These are phyloP conservation scores for Arachnomyces sp. DNA, from an alignment of 2,329 filamentous ascomycete genomes.

Conservation along the genomic window DNA sequence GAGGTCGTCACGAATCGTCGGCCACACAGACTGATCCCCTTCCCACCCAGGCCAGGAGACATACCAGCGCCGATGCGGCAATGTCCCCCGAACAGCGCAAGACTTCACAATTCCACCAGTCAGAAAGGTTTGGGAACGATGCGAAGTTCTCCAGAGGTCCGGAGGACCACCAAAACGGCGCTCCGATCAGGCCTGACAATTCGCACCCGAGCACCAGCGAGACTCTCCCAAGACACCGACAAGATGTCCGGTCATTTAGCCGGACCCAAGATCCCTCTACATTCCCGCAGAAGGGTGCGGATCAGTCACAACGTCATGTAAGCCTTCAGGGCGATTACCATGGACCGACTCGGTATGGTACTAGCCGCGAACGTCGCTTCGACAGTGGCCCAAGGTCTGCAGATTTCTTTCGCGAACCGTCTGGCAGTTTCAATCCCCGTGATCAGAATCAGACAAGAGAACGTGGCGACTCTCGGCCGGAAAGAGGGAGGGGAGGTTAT, in stretches of 20 bases:
- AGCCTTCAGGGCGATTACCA: constrained; percentile 27
- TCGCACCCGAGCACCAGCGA: constrained; percentile 24
- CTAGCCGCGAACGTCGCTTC: constrained; percentile 29
- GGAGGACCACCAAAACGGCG: constrained; percentile 18
- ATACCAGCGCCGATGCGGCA: constrained; percentile 27
- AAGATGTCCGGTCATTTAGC: constrained; percentile 25
- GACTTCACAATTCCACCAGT: constrained; percentile 15
- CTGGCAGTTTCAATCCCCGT: constrained; percentile 20
- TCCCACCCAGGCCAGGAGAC: constrained; percentile 30
- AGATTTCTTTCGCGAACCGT: constrained; percentile 22
- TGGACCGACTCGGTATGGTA: constrained; percentile 21
- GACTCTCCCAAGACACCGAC: constrained; percentile 22
- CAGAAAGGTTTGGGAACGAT: constrained; percentile 24
- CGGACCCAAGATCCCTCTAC: constrained; percentile 24
- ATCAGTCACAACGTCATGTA: constrained; percentile 21
- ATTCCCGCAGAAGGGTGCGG: constrained; percentile 17
- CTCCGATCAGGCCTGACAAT: constrained; percentile 16
- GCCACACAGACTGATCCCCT: constrained; percentile 32
- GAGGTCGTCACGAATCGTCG: constrained; percentile 29
- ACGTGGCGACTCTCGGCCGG: constrained; percentile 28
- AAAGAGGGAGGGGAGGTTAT: constrained; percentile 33
- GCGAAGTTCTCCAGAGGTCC: constrained; percentile 19
- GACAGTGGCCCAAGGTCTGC: constrained; percentile 33
- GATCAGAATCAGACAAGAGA: constrained; percentile 32
- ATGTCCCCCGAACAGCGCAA: constrained; percentile 25